These are phyloP conservation scores for Pulveroboletus sp. DNA, from an alignment of 1,284 basidiomycete genomes.

Conservation along the genomic window DNA sequence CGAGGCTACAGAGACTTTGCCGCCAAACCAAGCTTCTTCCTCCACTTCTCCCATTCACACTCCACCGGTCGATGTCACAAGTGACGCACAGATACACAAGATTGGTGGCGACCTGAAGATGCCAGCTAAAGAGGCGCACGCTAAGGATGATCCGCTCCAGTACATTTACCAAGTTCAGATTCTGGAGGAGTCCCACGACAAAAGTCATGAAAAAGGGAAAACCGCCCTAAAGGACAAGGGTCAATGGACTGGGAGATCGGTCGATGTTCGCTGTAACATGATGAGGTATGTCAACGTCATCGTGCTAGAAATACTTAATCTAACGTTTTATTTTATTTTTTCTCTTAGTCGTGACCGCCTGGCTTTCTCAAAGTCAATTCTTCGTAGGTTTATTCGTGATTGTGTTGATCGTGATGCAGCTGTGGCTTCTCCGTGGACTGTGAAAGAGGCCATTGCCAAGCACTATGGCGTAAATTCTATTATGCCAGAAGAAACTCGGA, in stretches of 20 bases:
- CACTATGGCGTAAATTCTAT: slow-evolving; percentile 80
- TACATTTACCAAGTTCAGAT: slow-evolving; percentile 92
- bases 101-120: slow-evolving; percentile 80
- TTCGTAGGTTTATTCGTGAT: slow-evolving; percentile 93
- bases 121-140: slow-evolving; percentile 65
- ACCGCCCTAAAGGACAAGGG: slow-evolving; percentile 47
- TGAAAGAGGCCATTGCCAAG: slow-evolving; percentile 80
- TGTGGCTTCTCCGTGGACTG: slow-evolving; percentile 92
- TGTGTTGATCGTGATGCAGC: slow-evolving; percentile 89
- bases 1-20: slow-evolving; percentile 40
- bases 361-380: slow-evolving; percentile 93
- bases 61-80: slow-evolving; percentile 35
- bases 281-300: slow-evolving; percentile 61
- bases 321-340: slow-evolving; percentile 1
- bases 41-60: slow-evolving; percentile 27
- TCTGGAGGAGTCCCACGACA: slow-evolving; percentile 70
- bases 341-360: slow-evolving; percentile 81
- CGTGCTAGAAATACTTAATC: neutral
- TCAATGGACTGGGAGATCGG: slow-evolving; percentile 62
- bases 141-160: slow-evolving; percentile 72
- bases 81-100: slow-evolving; percentile 52
- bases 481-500: slow-evolving; percentile 83
- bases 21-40: slow-evolving; percentile 29
- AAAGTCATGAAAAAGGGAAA: slow-evolving; percentile 58
- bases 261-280: slow-evolving; percentile 76